Evolutionary conservation across 768 basidiomycete genomes (phyloP), one percentile per base, ranked within the genome.

Genomic region (Mycena amicta): DNA sequence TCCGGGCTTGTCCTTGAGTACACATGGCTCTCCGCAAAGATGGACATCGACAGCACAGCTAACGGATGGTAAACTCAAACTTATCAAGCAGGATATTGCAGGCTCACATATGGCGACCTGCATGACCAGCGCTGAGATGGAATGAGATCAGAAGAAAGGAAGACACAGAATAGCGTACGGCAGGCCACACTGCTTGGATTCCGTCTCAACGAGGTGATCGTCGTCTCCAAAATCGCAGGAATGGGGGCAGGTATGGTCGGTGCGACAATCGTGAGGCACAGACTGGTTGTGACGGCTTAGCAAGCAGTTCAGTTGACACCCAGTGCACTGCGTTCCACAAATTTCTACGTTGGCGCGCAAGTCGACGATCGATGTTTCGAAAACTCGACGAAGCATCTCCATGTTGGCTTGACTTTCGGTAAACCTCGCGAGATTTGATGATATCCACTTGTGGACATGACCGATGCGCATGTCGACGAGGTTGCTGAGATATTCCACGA

Each of bases 71-170:
- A 46, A 47, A 28, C 16, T 13, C 20, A 20, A 50, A 28, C n/a
- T n/a, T n/a, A n/a, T n/a, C n/a, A n/a, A n/a, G n/a, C n/a, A n/a
- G n/a, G n/a, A n/a, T n/a, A n/a, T n/a, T n/a, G n/a, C n/a, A n/a
- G n/a, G n/a, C 79, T 50, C 67, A 85, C 86, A 84, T 75, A 60
- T 87, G 85, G 11, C 71, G 73, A 15, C 82, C 83, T 22, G 77
- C 67, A 58, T 87, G 85, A 0, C 86, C 86, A 28, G 84, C 85
- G n/a, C 85, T 86, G n/a, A 3, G 53, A n/a, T n/a, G 30, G 41
- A 15, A 25, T 15, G 45, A 62, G n/a, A 53, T 49, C 15, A 52
- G 16, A 18, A 27, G 41, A 8, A 37, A 37, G 33, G 33, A 28
- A 26, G 22, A 29, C 2, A n/a, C 28, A n/a, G 30, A 3, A 50